Base-by-base conservation (phyloP, 345 rosid genomes). In the Hypericum androsaemum region DNA sequence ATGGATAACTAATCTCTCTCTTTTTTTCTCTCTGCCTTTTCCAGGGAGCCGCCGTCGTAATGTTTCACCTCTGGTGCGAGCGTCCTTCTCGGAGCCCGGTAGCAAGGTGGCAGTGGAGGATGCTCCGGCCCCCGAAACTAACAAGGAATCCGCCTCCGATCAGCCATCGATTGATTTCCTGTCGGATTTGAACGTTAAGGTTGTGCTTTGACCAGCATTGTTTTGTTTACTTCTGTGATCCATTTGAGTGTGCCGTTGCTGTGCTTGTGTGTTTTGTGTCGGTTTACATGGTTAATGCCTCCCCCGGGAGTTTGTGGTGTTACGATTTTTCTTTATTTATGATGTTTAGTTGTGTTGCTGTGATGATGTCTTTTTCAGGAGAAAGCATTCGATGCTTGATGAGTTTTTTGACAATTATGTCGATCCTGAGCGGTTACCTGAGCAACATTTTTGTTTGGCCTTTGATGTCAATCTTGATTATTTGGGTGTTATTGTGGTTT, bases 341-440 rank as follows among this genome's bases (percentile, higher is more conserved):
- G n/a, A n/a, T 10, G 50, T 13, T 10, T 5, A 14, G 3, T 12
- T 11, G 22, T 0, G 69, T 77, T 82, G 81, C 80, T 38, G 67
- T 66, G 79, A 79, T 74, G 78, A 79, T 22, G 32, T 22, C 32
- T 22, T 22, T 22, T 22, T 22, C 32, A 22, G 32, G 32, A 22
- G 32, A 22, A 22, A 22, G 32, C 32, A 52, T 71, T 62, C 12
- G 42, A 53, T 65, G 51, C 73, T 71, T 58, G 22, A 57, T 71
- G 82, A 72, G 59, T 68, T 69, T 8, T 62, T 70, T 52, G 71
- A 67, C 76, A 16, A 56, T 53, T 12, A 39, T 10, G 82, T 79
- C 67, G 54, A 74, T 70, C 75, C 73, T 77, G 79, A 72, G 80
- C 79, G 67, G 83, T 82, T 77, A 77, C 64, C 81, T 75, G 80